Evolutionary conservation across 371 early-diverging fungal genomes (phyloP), one percentile per base, ranked within the genome.

Genomic region (Chytridiales sp.): DNA sequence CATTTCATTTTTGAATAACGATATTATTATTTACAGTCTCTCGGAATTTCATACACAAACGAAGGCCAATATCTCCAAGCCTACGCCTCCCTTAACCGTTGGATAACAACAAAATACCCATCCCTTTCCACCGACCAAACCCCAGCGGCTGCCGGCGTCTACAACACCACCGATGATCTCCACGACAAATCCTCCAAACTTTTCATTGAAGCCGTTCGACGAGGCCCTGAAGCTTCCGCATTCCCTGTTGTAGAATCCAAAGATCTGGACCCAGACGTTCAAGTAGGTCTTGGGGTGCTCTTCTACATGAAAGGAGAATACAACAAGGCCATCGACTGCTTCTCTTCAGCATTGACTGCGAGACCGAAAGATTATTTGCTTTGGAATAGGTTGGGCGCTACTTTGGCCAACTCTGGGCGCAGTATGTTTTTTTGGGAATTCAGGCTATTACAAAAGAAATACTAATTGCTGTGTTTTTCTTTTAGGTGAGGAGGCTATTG

Each of bases 321-420:
- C 63, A 84, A 86, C 31, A 95, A 95, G 75, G 92, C 95, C 0
- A 85, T 92, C 9, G 97, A 96, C 71, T 96, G 97, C 66, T 96
- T 96, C 82, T 80, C 83, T 38, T 80, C 93, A 1, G 95, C 95
- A 26, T 67, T 95, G 38, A 74, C 80, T 22, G 82, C 81, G 29
- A 67, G 90, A 35, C 94, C 94, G 4, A 81, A 84, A 68, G 93
- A 94, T 66, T 93, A 94, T 70, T 69, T 91, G 63, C 77, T 93
- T 50, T 96, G 93, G 92, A 94, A 94, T 75, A 86, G 88, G 59
- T 76, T 94, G 44, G 97, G 97, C 15, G 97, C 97, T 0, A 96
- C 95, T 0, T 74, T 92, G 39, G 95, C 95, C 41, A 95, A 95
- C 62, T 82, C 87, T 4, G 84, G 87, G 11, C 79, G 86, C 42